These are phyloP conservation scores for Vitis amurensis DNA, from an alignment of 164 flowering plant genomes.

Conservation along the genomic window DNA sequence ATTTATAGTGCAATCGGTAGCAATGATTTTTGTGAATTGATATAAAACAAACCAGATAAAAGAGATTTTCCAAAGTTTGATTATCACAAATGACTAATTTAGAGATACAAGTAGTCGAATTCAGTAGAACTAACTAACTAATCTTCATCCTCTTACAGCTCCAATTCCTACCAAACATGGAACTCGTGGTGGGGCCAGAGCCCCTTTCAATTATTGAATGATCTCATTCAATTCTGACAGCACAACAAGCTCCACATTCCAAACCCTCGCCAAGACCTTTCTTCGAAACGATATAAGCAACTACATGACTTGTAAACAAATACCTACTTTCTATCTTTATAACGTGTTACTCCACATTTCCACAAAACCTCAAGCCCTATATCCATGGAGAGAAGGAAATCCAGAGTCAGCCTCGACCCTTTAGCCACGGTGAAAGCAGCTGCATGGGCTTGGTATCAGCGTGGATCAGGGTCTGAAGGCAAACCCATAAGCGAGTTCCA, in stretches of 20 bases:
- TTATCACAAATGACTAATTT: too few relatives aligned
- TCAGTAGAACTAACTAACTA: too few relatives aligned
- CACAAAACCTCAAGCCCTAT: neutral
- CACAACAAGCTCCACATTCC: neutral
- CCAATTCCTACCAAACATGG: slow-evolving; percentile 1
- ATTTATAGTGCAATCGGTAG: too few relatives aligned
- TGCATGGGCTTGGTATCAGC: slow-evolving; percentile 80
- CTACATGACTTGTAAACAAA: neutral
- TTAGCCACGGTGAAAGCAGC: slow-evolving; percentile 50
- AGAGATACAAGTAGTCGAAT: too few relatives aligned
- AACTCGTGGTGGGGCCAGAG: neutral
- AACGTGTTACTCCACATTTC: slow-evolving; percentile 15
- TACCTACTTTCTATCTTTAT: neutral
- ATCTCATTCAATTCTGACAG: slow-evolving; percentile 6
- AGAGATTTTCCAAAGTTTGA: too few relatives aligned
- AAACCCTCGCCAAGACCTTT: slow-evolving; percentile 1
- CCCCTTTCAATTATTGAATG: slow-evolving; percentile 1
- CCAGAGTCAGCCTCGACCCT: slow-evolving; percentile 25
- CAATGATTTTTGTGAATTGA: too few relatives aligned
- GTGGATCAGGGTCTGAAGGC: slow-evolving; percentile 44
- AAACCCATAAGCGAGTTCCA: slow-evolving; percentile 32
- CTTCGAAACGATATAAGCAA: neutral
- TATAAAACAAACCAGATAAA: too few relatives aligned
- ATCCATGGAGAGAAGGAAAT: slow-evolving; percentile 22
- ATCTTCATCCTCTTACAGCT: neutral